Base-by-base conservation (phyloP, 345 rosid genomes). In the Citrus maxima region DNA sequence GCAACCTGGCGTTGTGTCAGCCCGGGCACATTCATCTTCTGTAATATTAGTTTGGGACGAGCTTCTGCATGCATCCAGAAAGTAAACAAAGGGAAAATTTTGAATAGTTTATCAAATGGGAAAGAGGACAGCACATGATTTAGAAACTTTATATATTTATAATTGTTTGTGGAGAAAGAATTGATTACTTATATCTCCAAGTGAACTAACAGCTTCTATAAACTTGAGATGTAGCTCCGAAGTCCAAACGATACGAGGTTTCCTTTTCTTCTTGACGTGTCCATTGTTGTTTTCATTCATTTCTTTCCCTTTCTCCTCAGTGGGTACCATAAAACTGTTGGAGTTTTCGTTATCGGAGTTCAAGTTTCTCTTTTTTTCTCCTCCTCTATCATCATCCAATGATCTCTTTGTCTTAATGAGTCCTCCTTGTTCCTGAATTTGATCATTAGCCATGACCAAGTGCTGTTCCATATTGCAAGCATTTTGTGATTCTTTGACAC, bases 1-100 rank as follows among this genome's bases (percentile, higher is more conserved):
- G 83, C 80, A 32, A 92, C 82, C 70, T 92, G 94, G 27, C 82
- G 89, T 2, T 54, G 74, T 3, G 87, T 78, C 80, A 92, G 80
- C 75, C 74, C 2, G 14, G 89, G 87, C 68, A 81, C 88, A 21
- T 88, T 62, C 87, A 92, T 92, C 83, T 73, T 59, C 69, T 22
- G 6, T 49, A 82, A 55, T 70, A 89, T 86, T 16, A 55, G 9
- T 76, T 78, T 90, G 0, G 93, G 97, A 40, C 82, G 76, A 80
- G 83, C 87, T 3, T 80, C 94, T 90, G 78, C 18, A 77, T 56
- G 77, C 18, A 77, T 56, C 32, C 77, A 60, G 1, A 62, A 80
- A 55, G 2, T 2, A 56, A 61, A 22, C 35, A 4, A 25, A 2
- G 4, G 32, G 7, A 16, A 63, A 42, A 51, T 2, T 69, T 22